Percentiles rank a stretch among this genome's conserved stretches.
Evolutionary conservation across 352 stramenopile genomes (phyloP).

Genomic region (Globisporangium solare): DNA sequence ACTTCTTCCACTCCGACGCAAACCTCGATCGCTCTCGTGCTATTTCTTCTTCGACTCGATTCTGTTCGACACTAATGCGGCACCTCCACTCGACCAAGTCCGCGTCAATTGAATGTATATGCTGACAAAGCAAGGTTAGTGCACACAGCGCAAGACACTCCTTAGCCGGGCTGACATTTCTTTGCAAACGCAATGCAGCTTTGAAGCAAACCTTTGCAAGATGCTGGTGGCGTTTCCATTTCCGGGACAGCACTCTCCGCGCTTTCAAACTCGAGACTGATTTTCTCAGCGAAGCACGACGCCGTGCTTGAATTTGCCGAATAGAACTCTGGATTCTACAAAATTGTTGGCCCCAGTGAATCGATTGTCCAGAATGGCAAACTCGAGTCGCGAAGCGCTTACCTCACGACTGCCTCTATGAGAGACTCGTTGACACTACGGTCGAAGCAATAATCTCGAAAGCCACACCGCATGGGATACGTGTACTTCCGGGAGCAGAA

Average conservation of each 20-base stretch:
- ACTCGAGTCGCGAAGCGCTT: neutral
- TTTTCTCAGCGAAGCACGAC: slow-evolving; percentile 5
- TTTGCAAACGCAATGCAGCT: neutral
- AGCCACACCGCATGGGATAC: slow-evolving; percentile 24
- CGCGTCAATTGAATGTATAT: slow-evolving; percentile 10
- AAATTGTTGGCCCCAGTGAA: neutral
- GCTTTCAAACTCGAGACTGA: neutral
- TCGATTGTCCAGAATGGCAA: too few relatives aligned
- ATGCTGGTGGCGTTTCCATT: slow-evolving; percentile 13
- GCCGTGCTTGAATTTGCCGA: slow-evolving; percentile 10
- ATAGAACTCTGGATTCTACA: slow-evolving; percentile 22
- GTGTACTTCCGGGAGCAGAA: slow-evolving; percentile 40
- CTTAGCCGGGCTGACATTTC: neutral
- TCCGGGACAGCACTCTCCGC: neutral
- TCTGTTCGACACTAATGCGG: slow-evolving; percentile 25
- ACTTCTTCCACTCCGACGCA: slow-evolving; percentile 25
- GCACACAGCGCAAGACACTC: neutral
- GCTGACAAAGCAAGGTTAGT: neutral
- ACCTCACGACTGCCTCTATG: slow-evolving; percentile 14
- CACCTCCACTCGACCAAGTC: slow-evolving; percentile 29
- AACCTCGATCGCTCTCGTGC: slow-evolving; percentile 20
- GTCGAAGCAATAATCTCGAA: slow-evolving; percentile 16
- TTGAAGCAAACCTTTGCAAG: slow-evolving; percentile 6
- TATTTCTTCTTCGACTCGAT: slow-evolving; percentile 18
- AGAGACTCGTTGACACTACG: slow-evolving; percentile 6